Percentiles rank a stretch among this genome's conserved stretches.
These are phyloP conservation scores for Cryptococcus jaspeensis DNA, from an alignment of 1,284 basidiomycete species.

Conservation along the genomic window DNA sequence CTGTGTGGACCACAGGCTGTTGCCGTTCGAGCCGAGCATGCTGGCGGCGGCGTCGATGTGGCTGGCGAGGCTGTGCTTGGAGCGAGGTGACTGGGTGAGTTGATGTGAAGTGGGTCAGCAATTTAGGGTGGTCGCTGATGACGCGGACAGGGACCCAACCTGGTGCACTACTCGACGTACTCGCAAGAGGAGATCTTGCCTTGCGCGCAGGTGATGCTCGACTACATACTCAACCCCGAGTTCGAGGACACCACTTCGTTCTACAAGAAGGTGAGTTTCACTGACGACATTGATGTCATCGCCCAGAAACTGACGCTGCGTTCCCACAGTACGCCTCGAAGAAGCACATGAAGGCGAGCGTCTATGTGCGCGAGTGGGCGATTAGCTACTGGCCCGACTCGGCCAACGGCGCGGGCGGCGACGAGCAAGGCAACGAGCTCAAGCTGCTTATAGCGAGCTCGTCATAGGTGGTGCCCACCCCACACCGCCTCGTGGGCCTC, in stretches of 20 bases:
- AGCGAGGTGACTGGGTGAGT: constrained; percentile 80
- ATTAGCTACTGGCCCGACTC: constrained; percentile 37
- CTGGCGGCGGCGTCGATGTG: constrained; percentile 87
- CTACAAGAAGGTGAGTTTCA: constrained; percentile 50
- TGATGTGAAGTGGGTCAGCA: not conserved
- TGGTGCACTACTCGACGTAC: constrained; percentile 91
- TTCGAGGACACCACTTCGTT: constrained; percentile 68
- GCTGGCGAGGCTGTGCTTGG: constrained; percentile 83
- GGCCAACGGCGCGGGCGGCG: constrained; percentile 12
- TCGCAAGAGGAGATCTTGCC: constrained; percentile 78
- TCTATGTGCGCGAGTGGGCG: constrained; percentile 56
- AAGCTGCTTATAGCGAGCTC: not conserved
- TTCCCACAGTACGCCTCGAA: constrained; percentile 64
- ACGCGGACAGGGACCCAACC: constrained; percentile 67
- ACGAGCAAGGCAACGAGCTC: constrained; percentile 27
- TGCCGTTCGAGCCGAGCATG: constrained; percentile 77
- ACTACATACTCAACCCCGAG: constrained; percentile 75
- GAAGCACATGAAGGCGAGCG: constrained; percentile 75
- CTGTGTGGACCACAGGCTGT: constrained; percentile 79
- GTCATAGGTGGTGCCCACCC: too few relatives aligned
- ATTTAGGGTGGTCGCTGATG: not conserved
- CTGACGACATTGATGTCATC: not conserved
- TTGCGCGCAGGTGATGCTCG: constrained; percentile 88
- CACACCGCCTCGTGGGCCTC: not conserved
- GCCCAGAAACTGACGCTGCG: not conserved